Conservation (phyloP, 352 stramenopile species). For the Phytophthora gonapodyides region DNA sequence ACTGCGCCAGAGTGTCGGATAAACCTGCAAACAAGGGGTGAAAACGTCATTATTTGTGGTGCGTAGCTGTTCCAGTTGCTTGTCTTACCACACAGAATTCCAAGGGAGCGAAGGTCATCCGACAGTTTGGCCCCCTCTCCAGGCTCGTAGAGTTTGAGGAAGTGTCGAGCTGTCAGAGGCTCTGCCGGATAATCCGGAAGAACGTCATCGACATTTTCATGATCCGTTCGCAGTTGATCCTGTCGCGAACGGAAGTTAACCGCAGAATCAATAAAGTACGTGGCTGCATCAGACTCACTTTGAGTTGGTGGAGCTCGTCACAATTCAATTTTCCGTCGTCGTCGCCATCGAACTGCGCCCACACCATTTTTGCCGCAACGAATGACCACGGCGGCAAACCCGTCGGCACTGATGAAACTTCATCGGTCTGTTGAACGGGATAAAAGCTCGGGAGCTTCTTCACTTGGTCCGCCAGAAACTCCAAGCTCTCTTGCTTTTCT, state of each 20-base stretch:
- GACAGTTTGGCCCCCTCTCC: conserved; percentile 32
- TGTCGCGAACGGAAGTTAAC: conserved; percentile 12
- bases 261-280: not conserved
- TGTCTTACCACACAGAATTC: conserved; percentile 48
- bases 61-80: not conserved
- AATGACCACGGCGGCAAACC: conserved; percentile 36
- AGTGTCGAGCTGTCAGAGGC: conserved; percentile 13
- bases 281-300: conserved; percentile 30
- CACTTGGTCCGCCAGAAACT: conserved; percentile 46
- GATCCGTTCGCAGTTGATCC: conserved; percentile 33
- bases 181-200: conserved; percentile 21
- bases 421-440: not conserved
- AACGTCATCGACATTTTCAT: conserved; percentile 34
- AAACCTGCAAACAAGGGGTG: conserved; percentile 20
- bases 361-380: conserved; percentile 47
- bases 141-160: conserved; percentile 43
- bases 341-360: conserved; percentile 41
- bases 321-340: conserved; percentile 33
- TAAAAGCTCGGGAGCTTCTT: conserved; percentile 36
- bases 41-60: not conserved
- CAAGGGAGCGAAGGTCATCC: conserved; percentile 44
- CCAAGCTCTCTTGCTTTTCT: conserved; percentile 58
- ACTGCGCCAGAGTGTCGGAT: conserved; percentile 22
- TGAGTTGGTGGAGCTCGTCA: conserved; percentile 41
- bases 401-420: conserved; percentile 6